Percentiles rank a stretch among this genome's conserved stretches.
phyloP scores from a whole-genome alignment of 106 monocot species.

The Dendrobium catenatum region DNA sequence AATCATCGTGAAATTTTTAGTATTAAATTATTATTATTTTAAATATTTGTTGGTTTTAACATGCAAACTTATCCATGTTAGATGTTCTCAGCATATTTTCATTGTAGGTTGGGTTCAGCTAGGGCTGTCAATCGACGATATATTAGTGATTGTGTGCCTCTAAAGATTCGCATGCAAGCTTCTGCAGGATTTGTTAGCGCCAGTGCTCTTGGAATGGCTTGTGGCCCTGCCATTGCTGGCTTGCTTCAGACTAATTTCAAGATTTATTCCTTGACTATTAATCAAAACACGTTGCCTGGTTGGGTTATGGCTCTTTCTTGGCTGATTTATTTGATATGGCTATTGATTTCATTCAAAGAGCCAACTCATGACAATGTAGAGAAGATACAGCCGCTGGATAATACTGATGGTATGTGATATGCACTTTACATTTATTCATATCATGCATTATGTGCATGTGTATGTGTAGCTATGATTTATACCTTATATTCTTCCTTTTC shows the following conservation, averaged over 20 bases:
- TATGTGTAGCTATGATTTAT: not conserved
- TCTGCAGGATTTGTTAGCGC: conserved; percentile 98
- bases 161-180: conserved; percentile 84
- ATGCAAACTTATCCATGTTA: not conserved
- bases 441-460: not conserved
- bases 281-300: conserved; percentile 85
- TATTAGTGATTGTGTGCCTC: conserved; percentile 95
- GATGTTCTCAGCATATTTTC: not conserved
- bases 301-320: conserved; percentile 95
- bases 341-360: conserved; percentile 81
- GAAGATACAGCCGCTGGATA: conserved; percentile 17
- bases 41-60: not conserved
- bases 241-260: conserved; percentile 88
- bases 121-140: conserved; percentile 96
- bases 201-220: conserved; percentile 99
- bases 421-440: not conserved
- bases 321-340: conserved; percentile 69
- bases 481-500: not conserved
- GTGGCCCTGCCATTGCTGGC: conserved; percentile 96
- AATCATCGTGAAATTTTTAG: not conserved
- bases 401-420: conserved; percentile 37
- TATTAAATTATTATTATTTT: not conserved
- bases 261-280: conserved; percentile 61
- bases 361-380: conserved; percentile 43
- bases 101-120: conserved; percentile 84